Evolutionary conservation across 2,329 filamentous ascomycete genomes (phyloP), one percentile per base, ranked within the genome.

Genomic region (Neophaeococcomyces aloes): DNA sequence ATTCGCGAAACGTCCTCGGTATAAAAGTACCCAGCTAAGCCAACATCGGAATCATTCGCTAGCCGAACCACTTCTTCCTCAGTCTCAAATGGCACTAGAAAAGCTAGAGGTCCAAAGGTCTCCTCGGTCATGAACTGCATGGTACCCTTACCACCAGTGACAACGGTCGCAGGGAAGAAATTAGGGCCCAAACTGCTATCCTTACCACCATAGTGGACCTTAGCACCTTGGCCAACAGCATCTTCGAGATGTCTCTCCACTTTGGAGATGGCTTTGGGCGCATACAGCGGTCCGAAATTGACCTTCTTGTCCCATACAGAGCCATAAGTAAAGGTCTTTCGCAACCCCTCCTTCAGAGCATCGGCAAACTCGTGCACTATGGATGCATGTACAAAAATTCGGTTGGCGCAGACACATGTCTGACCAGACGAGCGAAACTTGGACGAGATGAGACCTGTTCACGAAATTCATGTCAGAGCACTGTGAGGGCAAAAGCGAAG

Each of bases 21-120:
- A 71, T 86, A 96, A 69, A 98, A 94, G 68, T 96, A 96, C 1
- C 86, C 91, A 0, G 89, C 91, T 29, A 98, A 72, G 1, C 91
- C 91, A 30, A 96, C 88, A 41, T 89, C 80, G 1, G 85, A 72
- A 32, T 69, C 65, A 64, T 98, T 98, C 3, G 91, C 89, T 52
- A 91, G 67, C 49, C 75, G 71, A 23, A 96, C 78, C 3, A 94
- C 91, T 57, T 96, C 88, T 42, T 83, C 79, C 65, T 96, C 91
- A 0, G 81, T 86, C 37, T 85, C 76, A 59, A 96, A 98, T 37
- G 79, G 74, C 70, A 95, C 95, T 11, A 96, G 66, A 0, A 84
- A 89, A 0, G 89, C 89, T 0, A 96, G 83, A 2, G 91, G 91
- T 0, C 91, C 91, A 60, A 98, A 98, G 0, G 89, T 98, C 70